Base-by-base conservation (phyloP, 257 asterid species). In the Fraxinus quadrangulata region DNA sequence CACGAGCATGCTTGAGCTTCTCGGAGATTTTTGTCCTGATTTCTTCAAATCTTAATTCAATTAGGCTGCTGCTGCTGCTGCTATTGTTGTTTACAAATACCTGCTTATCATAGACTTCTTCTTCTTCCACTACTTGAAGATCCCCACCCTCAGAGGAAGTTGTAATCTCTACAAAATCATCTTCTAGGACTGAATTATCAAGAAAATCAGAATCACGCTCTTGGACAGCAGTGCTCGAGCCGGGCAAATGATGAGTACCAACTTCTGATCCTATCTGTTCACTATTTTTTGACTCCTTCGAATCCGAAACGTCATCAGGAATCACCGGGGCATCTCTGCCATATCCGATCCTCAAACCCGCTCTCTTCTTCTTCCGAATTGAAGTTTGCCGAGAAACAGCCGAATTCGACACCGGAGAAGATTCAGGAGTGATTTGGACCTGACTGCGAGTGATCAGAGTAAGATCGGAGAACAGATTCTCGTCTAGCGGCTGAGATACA, bases 381-480 rank as follows among this genome's bases (percentile, higher is more conserved):
- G 69, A 63, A 12, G 34, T 63, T 63, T 63, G 69, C 6, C 69
- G 36, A 26, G 33, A 12, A 12, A 24, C 16, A 23, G 33, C 11
- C 36, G 69, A 63, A 24, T 12, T 63, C 34, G 19, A 24, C 28
- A 63, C 19, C 7, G 34, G 69, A 63, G 69, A 23, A 63, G 69
- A 26, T 63, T 63, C 69, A 10, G 69, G 69, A 24, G 36, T 24
- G 16, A 12, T 24, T 23, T 11, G 69, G 7, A 12, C 69, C 12
- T 24, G 34, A 63, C 7, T 12, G 3, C 77, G 61, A 69, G 76
- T 67, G 71, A 74, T 65, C 51, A 87, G 80, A n/a, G 85, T 87
- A 78, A 87, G 88, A 87, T 87, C 90, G 71, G 87, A 81, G 87
- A 87, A 87, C 3, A 87, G 72, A 72, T 87, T 84, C 74, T 87